Conservation (phyloP, 108 stramenopile genomes). For the Cyclotella cryptica region DNA sequence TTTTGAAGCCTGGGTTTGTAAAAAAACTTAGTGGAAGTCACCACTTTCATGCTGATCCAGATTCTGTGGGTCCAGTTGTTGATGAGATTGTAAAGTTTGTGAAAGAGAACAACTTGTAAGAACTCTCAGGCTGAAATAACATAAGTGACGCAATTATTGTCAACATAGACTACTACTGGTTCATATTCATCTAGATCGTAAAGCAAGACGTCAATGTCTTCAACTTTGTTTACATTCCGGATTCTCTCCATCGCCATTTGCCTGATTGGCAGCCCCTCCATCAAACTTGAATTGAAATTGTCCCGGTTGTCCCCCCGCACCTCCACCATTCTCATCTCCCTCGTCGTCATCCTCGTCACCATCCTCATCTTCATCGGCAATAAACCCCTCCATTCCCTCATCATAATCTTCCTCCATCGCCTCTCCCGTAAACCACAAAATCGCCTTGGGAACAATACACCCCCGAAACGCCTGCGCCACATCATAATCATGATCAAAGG, state of each 20-base stretch:
- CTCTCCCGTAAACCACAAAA: conserved; percentile 94
- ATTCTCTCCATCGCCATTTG: conserved; percentile 39
- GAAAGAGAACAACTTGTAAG: conserved; percentile 16
- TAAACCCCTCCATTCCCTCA: conserved; percentile 20
- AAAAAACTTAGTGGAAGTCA: conserved; percentile 73
- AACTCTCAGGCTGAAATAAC: not conserved
- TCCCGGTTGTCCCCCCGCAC: not conserved
- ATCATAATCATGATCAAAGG: conserved; percentile 92
- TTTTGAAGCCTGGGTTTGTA: conserved; percentile 50
- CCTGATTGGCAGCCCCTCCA: conserved; percentile 10
- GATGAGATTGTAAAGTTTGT: conserved; percentile 51
- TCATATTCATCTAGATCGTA: not conserved
- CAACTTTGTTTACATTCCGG: conserved; percentile 49
- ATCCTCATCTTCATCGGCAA: conserved; percentile 18
- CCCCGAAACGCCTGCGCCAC: conserved; percentile 89
- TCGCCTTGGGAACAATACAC: conserved; percentile 90
- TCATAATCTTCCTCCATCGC: conserved; percentile 59
- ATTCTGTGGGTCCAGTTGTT: conserved; percentile 59
- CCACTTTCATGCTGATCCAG: conserved; percentile 89
- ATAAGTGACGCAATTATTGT: not conserved
- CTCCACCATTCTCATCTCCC: conserved; percentile 2
- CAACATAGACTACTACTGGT: not conserved
- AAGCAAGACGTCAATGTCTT: not conserved
- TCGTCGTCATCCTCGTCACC: conserved; percentile 17
- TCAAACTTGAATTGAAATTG: conserved; percentile 26